phyloP scores from a whole-genome alignment of 257 asterid genomes.

The Nicotiana noctiflora region DNA sequence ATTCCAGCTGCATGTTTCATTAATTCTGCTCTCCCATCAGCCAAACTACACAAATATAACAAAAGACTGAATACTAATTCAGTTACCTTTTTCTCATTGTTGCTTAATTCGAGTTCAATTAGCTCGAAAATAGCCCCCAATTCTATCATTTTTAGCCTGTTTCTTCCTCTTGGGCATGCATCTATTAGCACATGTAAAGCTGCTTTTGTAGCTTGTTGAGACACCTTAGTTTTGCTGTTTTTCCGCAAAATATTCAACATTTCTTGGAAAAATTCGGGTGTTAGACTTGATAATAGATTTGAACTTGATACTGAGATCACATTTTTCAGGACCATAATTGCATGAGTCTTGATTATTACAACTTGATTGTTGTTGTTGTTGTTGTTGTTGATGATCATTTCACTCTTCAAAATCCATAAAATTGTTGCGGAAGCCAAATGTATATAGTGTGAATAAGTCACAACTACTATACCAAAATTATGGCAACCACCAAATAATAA shows the following conservation, averaged over 20 bases:
- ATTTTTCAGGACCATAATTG: conserved; percentile 29
- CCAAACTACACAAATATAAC: conserved; percentile 58
- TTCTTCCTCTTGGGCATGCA: conserved; percentile 38
- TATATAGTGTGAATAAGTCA: too few relatives aligned
- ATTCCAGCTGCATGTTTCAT: conserved; percentile 59
- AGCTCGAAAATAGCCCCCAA: conserved; percentile 43
- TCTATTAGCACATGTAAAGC: conserved; percentile 42
- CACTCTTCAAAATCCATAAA: conserved; percentile 36
- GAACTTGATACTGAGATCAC: conserved; percentile 22
- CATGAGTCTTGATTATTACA: conserved; percentile 26
- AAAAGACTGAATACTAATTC: conserved; percentile 51
- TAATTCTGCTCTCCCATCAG: conserved; percentile 79
- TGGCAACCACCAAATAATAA: too few relatives aligned
- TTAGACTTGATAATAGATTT: conserved; percentile 23
- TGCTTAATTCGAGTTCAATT: conserved; percentile 46
- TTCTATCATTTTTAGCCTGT: conserved; percentile 44
- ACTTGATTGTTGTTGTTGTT: not conserved
- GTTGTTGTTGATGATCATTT: not conserved
- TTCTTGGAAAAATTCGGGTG: conserved; percentile 23
- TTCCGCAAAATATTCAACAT: conserved; percentile 21
- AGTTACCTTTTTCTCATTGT: conserved; percentile 28
- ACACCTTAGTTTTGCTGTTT: not conserved
- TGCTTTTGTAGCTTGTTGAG: conserved; percentile 30
- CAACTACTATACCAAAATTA: too few relatives aligned
- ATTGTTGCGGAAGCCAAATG: too few relatives aligned